Conservation (phyloP, 768 basidiomycete genomes). For the Lyophyllum decastes region DNA sequence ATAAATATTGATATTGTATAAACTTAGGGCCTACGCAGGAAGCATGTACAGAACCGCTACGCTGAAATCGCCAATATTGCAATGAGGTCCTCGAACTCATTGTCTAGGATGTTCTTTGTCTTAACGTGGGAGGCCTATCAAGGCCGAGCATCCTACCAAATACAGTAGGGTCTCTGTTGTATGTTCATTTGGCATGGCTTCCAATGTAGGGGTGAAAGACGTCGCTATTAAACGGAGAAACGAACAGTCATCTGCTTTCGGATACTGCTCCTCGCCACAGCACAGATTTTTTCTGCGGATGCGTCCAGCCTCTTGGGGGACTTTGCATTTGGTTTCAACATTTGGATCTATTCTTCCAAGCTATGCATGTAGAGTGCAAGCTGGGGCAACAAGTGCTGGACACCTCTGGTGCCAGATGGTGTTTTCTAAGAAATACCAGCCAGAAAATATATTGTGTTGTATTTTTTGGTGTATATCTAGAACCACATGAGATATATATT, state of each 20-base stretch:
- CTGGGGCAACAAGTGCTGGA: conserved; percentile 24
- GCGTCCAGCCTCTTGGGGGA: conserved; percentile 36
- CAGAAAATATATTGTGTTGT: no score
- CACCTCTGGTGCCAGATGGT: no score
- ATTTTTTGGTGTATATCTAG: no score
- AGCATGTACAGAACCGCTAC: conserved; percentile 36
- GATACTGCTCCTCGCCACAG: conserved; percentile 49
- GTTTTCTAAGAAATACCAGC: no score
- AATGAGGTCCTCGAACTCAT: conserved; percentile 34
- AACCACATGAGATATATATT: no score
- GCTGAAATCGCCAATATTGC: conserved; percentile 32
- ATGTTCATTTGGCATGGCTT: conserved; percentile 53
- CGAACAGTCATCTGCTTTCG: conserved; percentile 49
- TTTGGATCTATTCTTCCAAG: conserved; percentile 27
- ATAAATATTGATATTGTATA: background rate
- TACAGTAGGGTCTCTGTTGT: conserved; percentile 50
- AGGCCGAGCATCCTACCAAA: conserved; percentile 47
- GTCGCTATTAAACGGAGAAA: conserved; percentile 10
- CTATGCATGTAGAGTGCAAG: conserved; percentile 28
- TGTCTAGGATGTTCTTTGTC: conserved; percentile 42
- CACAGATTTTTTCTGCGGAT: conserved; percentile 45
- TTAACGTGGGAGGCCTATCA: conserved; percentile 50
- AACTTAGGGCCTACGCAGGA: background rate
- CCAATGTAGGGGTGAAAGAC: conserved; percentile 36
- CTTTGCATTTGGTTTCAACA: conserved; percentile 32